Evolutionary conservation across 345 rosid genomes (phyloP).

Genomic region (Eucalyptus brandiana): DNA sequence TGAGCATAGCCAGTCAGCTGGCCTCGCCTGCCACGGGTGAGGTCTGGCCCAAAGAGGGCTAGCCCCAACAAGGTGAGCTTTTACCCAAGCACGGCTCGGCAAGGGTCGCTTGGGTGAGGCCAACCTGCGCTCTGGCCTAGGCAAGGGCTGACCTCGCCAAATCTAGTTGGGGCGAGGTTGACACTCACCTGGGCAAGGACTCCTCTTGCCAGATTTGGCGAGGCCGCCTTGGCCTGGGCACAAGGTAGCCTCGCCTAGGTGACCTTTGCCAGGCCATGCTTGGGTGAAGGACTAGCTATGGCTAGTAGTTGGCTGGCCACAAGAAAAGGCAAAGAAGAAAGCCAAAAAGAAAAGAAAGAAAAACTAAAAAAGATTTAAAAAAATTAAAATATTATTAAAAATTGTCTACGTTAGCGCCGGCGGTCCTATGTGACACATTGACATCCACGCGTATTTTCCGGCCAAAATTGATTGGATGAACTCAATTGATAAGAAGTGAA

Average conservation of each 20-base stretch:
- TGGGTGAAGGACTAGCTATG: too few relatives aligned
- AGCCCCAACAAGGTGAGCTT: too few relatives aligned
- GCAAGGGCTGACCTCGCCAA: fast-evolving
- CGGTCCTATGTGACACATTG: fast-evolving
- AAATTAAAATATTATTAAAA: too few relatives aligned
- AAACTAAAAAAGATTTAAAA: too few relatives aligned
- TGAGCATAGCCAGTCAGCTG: fast-evolving
- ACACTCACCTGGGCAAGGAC: too few relatives aligned
- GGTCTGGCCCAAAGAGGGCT: fast-evolving
- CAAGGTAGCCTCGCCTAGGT: too few relatives aligned
- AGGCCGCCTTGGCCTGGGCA: too few relatives aligned
- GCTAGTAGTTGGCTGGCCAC: fast-evolving
- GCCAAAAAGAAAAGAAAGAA: too few relatives aligned
- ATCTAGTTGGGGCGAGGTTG: fast-evolving
- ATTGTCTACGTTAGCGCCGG: fast-evolving
- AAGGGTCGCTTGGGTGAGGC: fast-evolving
- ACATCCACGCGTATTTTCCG: fast-evolving
- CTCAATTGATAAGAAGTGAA: fast-evolving
- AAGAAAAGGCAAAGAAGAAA: too few relatives aligned
- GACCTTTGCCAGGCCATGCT: too few relatives aligned
- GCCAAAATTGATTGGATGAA: fast-evolving
- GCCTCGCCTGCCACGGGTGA: fast-evolving
- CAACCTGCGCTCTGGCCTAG: fast-evolving
- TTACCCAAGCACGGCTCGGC: fast-evolving
- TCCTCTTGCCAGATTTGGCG: too few relatives aligned